A percentile compares a stretch with the other conserved stretches of the same genome.
Conservation (phyloP, 306 rosid species). For the Senna siamea region DNA sequence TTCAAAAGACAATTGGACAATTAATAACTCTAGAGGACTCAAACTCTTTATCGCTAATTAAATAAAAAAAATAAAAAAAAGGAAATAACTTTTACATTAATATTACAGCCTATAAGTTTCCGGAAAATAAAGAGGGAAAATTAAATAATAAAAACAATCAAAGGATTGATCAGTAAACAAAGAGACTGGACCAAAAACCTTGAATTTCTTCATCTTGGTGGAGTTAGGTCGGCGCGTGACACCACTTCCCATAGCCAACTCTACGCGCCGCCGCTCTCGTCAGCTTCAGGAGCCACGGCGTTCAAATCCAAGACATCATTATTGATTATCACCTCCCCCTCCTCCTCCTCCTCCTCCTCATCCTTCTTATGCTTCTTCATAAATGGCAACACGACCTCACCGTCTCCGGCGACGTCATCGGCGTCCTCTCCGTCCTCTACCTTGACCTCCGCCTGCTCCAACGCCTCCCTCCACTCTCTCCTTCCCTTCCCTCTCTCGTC, state of each 20-base stretch:
- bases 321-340: not conserved
- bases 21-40: too few relatives aligned
- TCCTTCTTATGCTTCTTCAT: too few relatives aligned
- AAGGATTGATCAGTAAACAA: not conserved
- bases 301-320: conserved; percentile 42
- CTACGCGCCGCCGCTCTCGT: conserved; percentile 32
- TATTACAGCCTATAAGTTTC: too few relatives aligned
- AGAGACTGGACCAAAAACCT: conserved; percentile 19
- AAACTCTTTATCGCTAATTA: too few relatives aligned
- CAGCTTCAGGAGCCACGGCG: conserved; percentile 36
- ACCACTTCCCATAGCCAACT: not conserved
- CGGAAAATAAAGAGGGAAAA: too few relatives aligned
- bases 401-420: not conserved
- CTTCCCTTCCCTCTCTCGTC: conserved; percentile 43
- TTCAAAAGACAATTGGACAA: too few relatives aligned
- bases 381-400: not conserved
- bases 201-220: too few relatives aligned
- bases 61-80: too few relatives aligned
- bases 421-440: not conserved
- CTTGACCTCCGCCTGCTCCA: conserved; percentile 31
- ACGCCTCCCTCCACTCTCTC: conserved; percentile 41
- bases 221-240: conserved; percentile 36
- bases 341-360: not conserved
- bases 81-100: not conserved
- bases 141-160: too few relatives aligned